Evolutionary conservation across 345 rosid genomes (phyloP), one percentile per base, ranked within the genome.

Genomic region (Bretschneidera sinensis): DNA sequence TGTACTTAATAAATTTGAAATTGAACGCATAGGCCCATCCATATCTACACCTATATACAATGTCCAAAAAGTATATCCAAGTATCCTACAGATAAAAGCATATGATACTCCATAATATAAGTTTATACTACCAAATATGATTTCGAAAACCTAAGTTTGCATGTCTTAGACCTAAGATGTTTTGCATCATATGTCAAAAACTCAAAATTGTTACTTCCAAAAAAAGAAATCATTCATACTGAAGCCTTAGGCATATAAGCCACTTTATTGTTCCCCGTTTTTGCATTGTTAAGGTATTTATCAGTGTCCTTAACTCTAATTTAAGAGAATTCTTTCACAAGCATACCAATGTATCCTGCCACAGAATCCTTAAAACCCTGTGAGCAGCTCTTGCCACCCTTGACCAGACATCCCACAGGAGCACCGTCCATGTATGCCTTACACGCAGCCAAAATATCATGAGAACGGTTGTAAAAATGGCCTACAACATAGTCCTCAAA

Each of bases 351-450:
- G 45, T 74, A 67, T 28, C 13, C 60, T 0, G 76, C 74, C 51
- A 94, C 70, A 21, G 66, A 54, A 19, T 53, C 39, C 81, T 68
- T 85, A 58, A 89, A 83, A 49, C 24, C 19, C 48, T 6, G 2
- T 0, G 86, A 78, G 80, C 84, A 51, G 69, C 73, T 70, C 67
- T 65, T 64, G 53, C 65, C 77, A 23, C 75, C 83, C 62, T 72
- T 81, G 47, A 78, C 81, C 60, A 76, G 57, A 67, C 70, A 74
- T 25, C 86, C 97, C 10, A 88, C 88, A 48, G 75, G 75, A 51
- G 87, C 95, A 52, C 96, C 98, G 18, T 74, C 84, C 72, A 61
- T 69, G 61, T 92, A 85, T 6, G 90, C 88, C 73, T 79, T 74
- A 67, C 98, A 87, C 24, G 97, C 94, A 55, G 75, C 76, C 61